Evolutionary conservation across 768 basidiomycete species (phyloP).

Genomic region (Xanthoconium purpureum): DNA sequence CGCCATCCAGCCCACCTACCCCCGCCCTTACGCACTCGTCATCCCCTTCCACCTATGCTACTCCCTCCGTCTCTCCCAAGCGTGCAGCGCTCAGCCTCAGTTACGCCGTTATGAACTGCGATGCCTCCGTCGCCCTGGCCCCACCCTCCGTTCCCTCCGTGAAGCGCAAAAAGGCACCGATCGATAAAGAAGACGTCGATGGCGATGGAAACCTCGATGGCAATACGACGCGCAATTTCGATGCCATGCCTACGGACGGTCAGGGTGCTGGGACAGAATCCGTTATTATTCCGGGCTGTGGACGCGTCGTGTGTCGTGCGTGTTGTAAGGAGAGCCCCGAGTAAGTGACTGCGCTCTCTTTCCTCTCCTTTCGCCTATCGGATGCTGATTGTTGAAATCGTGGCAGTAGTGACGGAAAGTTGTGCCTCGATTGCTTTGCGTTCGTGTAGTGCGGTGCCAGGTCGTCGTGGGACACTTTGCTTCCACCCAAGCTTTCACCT

Average conservation of each 20-base stretch:
- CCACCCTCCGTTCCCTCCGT: neutral
- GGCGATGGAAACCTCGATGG: neutral
- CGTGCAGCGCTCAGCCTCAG: constrained; percentile 27
- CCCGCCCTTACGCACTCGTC: constrained; percentile 36
- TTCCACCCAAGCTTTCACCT: neutral
- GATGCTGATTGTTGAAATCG: constrained; percentile 6
- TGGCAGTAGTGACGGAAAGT: constrained; percentile 27
- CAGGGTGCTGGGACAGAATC: constrained; percentile 6
- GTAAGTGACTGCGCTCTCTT: constrained; percentile 21
- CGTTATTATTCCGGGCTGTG: constrained; percentile 31
- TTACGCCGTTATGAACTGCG: constrained; percentile 23
- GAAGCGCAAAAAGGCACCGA: constrained; percentile 30
- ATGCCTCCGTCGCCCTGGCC: neutral
- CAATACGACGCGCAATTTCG: neutral
- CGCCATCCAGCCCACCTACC: constrained; percentile 35
- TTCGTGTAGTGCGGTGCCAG: constrained; percentile 11
- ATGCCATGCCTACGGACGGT: neutral
- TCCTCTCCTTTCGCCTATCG: neutral
- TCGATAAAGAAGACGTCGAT: constrained; percentile 22
- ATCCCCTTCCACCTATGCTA: constrained; percentile 18
- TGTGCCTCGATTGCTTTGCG: constrained; percentile 33
- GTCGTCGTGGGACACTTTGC: neutral
- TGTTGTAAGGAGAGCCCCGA: constrained; percentile 38
- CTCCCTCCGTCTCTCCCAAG: constrained; percentile 24
- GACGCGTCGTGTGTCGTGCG: constrained; percentile 33